Percentiles rank a stretch among this genome's conserved stretches.
These are phyloP conservation scores for Colletotrichum coccodes DNA, from an alignment of 2,329 filamentous ascomycete genomes.

Conservation along the genomic window DNA sequence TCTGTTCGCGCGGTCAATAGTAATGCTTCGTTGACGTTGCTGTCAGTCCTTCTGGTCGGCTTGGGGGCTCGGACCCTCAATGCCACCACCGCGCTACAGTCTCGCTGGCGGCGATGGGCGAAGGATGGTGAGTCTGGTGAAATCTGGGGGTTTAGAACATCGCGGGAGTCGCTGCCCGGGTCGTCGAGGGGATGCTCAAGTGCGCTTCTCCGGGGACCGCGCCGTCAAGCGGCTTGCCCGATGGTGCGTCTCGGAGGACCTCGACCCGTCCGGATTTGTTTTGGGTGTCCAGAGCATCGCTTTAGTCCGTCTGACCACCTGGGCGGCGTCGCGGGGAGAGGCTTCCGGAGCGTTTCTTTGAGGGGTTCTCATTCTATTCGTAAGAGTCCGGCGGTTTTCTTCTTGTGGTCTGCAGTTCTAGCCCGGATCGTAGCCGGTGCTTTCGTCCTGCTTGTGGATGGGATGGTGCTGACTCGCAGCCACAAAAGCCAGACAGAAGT, in stretches of 20 bases:
- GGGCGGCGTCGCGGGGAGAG: conserved; percentile 4
- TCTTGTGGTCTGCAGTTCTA: neutral
- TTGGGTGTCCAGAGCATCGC: neutral
- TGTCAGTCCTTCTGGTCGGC: neutral
- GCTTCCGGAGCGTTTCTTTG: neutral
- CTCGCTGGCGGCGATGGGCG: neutral
- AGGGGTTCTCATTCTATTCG: neutral
- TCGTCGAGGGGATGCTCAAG: conserved; percentile 1
- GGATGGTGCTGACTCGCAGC: conserved; percentile 10
- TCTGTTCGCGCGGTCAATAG: conserved; percentile 23
- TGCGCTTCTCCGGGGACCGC: conserved; percentile 13
- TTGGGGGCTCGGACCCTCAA: conserved; percentile 1
- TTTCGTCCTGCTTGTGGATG: neutral
- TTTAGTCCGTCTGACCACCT: neutral
- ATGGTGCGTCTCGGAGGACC: neutral
- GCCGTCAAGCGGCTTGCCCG: neutral
- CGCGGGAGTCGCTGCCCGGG: neutral
- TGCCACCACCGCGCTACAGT: neutral
- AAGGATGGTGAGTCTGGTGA: neutral
- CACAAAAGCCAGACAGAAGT: neutral
- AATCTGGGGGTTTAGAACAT: neutral
- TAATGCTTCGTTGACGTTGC: neutral
- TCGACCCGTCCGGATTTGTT: neutral
- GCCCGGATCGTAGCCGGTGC: neutral
- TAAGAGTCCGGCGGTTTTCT: neutral